A percentile compares a stretch with the other conserved stretches of the same genome.
Evolutionary conservation across 805 yeast species (phyloP).

Genomic region (Candida nonsorbophila): DNA sequence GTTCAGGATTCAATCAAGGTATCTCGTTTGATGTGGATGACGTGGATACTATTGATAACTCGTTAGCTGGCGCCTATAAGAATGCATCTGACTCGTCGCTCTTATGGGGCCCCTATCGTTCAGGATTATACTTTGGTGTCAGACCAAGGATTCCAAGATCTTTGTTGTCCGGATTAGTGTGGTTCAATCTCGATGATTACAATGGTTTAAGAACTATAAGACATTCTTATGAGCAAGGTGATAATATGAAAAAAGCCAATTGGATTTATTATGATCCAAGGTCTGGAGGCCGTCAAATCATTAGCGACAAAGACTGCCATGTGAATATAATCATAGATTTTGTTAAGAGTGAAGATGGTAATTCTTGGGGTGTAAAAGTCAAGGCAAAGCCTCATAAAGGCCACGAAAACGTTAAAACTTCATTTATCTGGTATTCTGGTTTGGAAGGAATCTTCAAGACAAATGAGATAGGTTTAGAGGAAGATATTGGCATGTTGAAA

Average conservation of each 20-base stretch:
- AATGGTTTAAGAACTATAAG: conserved; percentile 53
- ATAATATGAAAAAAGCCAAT: conserved; percentile 67
- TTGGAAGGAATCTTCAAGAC: too few relatives aligned
- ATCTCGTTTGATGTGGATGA: conserved; percentile 25
- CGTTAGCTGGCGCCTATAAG: conserved; percentile 12
- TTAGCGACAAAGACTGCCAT: conserved; percentile 61
- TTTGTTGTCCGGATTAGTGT: conserved; percentile 74
- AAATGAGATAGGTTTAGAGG: too few relatives aligned
- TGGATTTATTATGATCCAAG: conserved; percentile 91
- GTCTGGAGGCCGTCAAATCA: conserved; percentile 74
- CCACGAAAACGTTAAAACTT: conserved; percentile 43
- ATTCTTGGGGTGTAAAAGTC: conserved; percentile 77
- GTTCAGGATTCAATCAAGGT: conserved; percentile 1
- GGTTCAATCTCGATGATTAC: conserved; percentile 68
- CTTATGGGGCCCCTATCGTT: conserved; percentile 89
- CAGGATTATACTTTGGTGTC: conserved; percentile 81
- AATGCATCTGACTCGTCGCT: conserved; percentile 19
- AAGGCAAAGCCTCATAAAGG: conserved; percentile 58
- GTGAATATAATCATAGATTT: conserved; percentile 65
- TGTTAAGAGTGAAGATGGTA: conserved; percentile 64
- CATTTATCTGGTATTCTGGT: conserved; percentile 75
- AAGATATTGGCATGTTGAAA: conserved; percentile 5
- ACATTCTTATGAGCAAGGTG: conserved; percentile 71
- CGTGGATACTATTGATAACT: conserved; percentile 34
- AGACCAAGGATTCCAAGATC: conserved; percentile 78